phyloP scores from a whole-genome alignment of 2,329 filamentous ascomycete species.

The Penicillium crustosum region DNA sequence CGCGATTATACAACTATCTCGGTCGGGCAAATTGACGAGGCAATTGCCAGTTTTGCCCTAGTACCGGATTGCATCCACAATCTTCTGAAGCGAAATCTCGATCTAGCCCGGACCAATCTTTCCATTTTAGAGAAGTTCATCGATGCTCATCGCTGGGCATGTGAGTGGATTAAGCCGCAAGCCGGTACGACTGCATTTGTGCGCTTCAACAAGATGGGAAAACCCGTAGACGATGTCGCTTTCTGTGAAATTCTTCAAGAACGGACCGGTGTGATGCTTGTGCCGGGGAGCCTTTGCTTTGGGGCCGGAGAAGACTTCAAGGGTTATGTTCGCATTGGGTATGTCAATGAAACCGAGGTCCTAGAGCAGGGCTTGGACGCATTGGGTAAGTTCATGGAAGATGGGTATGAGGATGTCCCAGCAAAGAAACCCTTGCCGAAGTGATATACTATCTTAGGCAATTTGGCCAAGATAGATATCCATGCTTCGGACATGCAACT shows the following conservation, averaged over 20 bases:
- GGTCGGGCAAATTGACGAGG: conserved; percentile 79
- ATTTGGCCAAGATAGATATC: background rate
- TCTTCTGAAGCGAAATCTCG: conserved; percentile 63
- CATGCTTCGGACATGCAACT: background rate
- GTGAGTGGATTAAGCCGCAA: conserved; percentile 70
- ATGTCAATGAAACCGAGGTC: conserved; percentile 69
- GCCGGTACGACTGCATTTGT: conserved; percentile 81
- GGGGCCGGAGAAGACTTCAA: conserved; percentile 65
- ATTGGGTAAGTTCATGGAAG: conserved; percentile 55
- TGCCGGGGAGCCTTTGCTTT: conserved; percentile 73
- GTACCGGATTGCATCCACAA: conserved; percentile 62
- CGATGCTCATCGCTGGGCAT: conserved; percentile 61
- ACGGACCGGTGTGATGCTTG: conserved; percentile 69
- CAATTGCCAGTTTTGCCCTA: conserved; percentile 73
- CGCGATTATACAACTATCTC: conserved; percentile 85
- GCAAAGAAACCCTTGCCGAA: conserved; percentile 22
- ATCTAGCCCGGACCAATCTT: conserved; percentile 67
- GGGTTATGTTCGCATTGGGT: conserved; percentile 76
- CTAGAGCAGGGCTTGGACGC: conserved; percentile 64
- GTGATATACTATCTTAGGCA: background rate
- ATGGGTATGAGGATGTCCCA: conserved; percentile 55
- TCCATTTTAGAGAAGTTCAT: conserved; percentile 67
- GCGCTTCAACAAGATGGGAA: conserved; percentile 62
- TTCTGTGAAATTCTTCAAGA: conserved; percentile 70
- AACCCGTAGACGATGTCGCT: conserved; percentile 67